A percentile compares a stretch with the other conserved stretches of the same genome.
Evolutionary conservation across 805 yeast genomes (phyloP).

Genomic region (Saturnispora serradocipensis): DNA sequence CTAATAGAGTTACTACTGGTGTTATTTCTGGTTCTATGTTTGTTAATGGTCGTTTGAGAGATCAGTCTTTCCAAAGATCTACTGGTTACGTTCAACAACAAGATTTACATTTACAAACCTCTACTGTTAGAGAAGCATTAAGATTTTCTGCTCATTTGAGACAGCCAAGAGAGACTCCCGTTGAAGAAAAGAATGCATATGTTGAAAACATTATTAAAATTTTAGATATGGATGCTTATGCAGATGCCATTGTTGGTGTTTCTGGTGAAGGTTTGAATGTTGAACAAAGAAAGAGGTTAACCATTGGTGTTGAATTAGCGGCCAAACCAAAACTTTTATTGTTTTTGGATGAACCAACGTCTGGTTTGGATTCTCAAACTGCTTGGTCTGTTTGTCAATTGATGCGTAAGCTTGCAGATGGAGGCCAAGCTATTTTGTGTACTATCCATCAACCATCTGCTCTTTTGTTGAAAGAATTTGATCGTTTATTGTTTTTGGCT

Average conservation of each 20-base stretch:
- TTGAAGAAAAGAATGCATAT: constrained; percentile 37
- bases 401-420: constrained; percentile 41
- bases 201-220: constrained; percentile 43
- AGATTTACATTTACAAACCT: constrained; percentile 42
- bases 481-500: constrained; percentile 60
- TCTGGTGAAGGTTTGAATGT: constrained; percentile 45
- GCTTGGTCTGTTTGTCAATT: constrained; percentile 52
- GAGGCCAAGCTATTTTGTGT: constrained; percentile 50
- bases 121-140: constrained; percentile 48
- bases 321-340: constrained; percentile 45
- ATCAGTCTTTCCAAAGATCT: constrained; percentile 41
- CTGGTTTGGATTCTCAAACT: constrained; percentile 51
- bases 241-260: constrained; percentile 47
- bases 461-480: constrained; percentile 65
- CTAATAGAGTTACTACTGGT: constrained; percentile 48
- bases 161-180: constrained; percentile 33
- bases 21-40: constrained; percentile 49
- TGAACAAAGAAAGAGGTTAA: constrained; percentile 45
- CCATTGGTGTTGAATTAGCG: constrained; percentile 49
- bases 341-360: constrained; percentile 54
- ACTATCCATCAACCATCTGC: constrained; percentile 88
- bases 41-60: constrained; percentile 44
- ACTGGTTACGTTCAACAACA: constrained; percentile 56
- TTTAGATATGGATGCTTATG: constrained; percentile 43
- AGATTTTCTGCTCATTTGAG: constrained; percentile 43